phyloP scores from a whole-genome alignment of 345 rosid genomes.

The Eucalyptus caleyi region DNA sequence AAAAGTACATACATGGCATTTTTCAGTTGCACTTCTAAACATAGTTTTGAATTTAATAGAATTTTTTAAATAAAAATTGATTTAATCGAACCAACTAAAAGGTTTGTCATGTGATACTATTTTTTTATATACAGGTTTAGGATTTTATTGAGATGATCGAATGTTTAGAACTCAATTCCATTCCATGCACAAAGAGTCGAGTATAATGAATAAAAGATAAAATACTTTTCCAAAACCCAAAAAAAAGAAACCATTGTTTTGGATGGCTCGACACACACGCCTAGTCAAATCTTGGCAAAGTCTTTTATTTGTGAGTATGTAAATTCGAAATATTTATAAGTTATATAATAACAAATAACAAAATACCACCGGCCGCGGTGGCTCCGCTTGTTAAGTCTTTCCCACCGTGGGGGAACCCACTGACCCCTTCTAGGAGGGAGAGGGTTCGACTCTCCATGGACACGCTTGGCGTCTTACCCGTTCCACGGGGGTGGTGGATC shows the following conservation, averaged over 20 bases:
- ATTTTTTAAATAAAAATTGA: neutral
- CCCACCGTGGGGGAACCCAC: no score
- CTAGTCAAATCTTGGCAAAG: neutral
- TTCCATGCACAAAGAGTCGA: neutral
- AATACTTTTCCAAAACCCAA: neutral
- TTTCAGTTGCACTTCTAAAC: neutral
- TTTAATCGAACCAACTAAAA: neutral
- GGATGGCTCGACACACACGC: neutral
- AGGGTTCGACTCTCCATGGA: no score
- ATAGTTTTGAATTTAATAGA: neutral
- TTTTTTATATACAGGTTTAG: no score
- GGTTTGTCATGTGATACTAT: neutral
- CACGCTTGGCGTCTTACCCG: no score
- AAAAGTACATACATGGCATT: neutral
- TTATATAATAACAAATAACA: no score
- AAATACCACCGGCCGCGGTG: no score
- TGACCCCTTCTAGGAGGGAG: no score
- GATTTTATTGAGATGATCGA: no score
- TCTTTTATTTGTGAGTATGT: neutral
- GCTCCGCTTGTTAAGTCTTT: no score
- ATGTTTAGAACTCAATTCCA: no score
- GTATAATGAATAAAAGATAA: neutral
- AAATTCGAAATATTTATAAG: no score
- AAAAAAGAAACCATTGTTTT: neutral
- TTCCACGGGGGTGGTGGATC: no score